phyloP scores from a whole-genome alignment of 2,329 filamentous ascomycete species.

The Seiridium unicorne region DNA sequence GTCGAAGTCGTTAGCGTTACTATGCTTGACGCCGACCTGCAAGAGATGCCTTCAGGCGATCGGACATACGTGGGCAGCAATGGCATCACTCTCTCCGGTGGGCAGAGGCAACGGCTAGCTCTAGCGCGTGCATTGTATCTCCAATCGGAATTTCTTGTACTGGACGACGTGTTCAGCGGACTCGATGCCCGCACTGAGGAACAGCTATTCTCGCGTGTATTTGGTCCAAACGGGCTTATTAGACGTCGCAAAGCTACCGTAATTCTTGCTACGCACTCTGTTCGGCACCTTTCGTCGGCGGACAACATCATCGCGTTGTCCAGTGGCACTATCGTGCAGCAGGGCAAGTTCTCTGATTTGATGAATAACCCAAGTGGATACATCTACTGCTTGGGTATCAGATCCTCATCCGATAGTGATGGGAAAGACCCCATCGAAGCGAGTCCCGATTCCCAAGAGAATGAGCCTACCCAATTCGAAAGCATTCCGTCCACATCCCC shows the following conservation, averaged over 20 bases:
- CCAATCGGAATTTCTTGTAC: no score
- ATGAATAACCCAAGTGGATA: background rate
- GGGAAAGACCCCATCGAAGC: no score
- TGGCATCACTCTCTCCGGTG: background rate
- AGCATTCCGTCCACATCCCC: no score
- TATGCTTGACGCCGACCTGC: constrained; percentile 26
- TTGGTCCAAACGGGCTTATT: background rate
- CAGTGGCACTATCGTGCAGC: constrained; percentile 12
- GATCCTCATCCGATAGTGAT: no score
- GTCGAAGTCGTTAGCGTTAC: constrained; percentile 19
- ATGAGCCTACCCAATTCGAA: no score
- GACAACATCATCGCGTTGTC: constrained; percentile 5
- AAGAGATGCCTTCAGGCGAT: constrained; percentile 31
- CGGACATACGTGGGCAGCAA: constrained; percentile 31
- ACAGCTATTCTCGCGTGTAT: no score
- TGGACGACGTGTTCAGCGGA: no score
- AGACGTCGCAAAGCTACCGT: background rate
- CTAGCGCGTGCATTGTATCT: no score
- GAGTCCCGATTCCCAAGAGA: no score
- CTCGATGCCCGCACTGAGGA: no score
- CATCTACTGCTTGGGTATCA: no score
- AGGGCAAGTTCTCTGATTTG: background rate
- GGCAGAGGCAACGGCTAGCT: no score
- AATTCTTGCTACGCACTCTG: constrained; percentile 6
- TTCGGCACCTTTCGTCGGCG: constrained; percentile 3